These are phyloP conservation scores for Physocladia obscura DNA, from an alignment of 192 early-diverging fungal genomes.

Conservation along the genomic window DNA sequence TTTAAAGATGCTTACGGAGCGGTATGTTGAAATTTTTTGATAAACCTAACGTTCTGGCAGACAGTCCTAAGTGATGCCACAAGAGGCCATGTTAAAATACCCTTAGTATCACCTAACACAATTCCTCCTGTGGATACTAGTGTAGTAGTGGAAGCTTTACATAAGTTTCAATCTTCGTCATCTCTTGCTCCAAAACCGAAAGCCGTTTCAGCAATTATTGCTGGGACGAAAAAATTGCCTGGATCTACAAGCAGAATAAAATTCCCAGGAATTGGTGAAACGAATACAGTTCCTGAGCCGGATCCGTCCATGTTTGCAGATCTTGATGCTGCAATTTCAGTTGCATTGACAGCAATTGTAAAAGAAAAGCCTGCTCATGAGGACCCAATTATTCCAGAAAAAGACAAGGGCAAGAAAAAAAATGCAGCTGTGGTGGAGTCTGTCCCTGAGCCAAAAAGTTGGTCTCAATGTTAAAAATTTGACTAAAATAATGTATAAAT, in stretches of 20 bases:
- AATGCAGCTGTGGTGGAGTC: conserved; percentile 32
- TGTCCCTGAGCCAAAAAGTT: conserved; percentile 36
- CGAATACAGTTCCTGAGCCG: conserved; percentile 7
- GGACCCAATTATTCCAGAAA: conserved; percentile 31
- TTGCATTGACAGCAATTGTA: conserved; percentile 32
- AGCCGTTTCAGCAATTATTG: background rate
- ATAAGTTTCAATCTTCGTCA: background rate
- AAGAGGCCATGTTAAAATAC: conserved; percentile 23
- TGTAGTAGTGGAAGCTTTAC: conserved; percentile 16
- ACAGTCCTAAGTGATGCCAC: conserved; percentile 10
- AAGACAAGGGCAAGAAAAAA: conserved; percentile 53
- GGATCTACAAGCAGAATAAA: conserved; percentile 8
- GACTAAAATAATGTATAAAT: background rate
- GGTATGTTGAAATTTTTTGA: conserved; percentile 27
- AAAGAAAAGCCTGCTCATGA: conserved; percentile 35
- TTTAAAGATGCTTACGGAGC: conserved; percentile 48
- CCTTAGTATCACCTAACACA: conserved; percentile 1
- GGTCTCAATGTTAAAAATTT: conserved; percentile 25
- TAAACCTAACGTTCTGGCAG: background rate
- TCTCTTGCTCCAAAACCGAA: background rate
- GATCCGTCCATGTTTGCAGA: conserved; percentile 44
- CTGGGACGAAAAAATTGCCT: background rate
- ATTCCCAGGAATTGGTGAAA: conserved; percentile 5
- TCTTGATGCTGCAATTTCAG: conserved; percentile 36
- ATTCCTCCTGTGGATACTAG: conserved; percentile 27